Base-by-base conservation (phyloP, 2,329 filamentous ascomycete genomes). In the Scolecobasidium constrictum region DNA sequence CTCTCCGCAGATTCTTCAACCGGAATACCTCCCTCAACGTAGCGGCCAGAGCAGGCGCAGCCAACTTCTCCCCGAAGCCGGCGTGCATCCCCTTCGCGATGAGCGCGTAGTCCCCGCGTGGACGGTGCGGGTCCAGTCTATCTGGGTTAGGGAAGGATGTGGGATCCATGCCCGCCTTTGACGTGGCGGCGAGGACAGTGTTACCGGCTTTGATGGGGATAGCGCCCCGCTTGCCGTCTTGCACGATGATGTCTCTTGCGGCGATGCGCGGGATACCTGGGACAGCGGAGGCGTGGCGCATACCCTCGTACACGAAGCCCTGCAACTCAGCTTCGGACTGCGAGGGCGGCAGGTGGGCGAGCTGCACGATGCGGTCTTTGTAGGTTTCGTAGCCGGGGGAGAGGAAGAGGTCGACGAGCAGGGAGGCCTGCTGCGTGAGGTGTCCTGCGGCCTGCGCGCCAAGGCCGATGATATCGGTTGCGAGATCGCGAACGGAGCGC, bases 301-400 rank as follows among this genome's bases (percentile, higher is more conserved):
- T 73, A 34, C 70, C 71, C 52, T 75, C 71, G 48, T 64, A 71
- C 2, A 73, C 69, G 53, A 70, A 75, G 11, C 69, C 69, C 48
- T 69, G 66, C 1, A 73, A 61, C 49, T 73, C 70, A 22, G 56
- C 52, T 41, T 66, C 61, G 2, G 69, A 62, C 2, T 56, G 55
- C 3, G 56, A 54, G 4, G 42, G 28, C 35, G 68, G 60, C 48
- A 59, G 61, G 46, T 71, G 61, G 2, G 70, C 62, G 15, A 73
- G 63, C 50, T 71, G 60, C 17, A 72, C 53, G 44, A 75, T 71
- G 22, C 69, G 68, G 2, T 58, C 57, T 52, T 71, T 73, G 58
- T 72, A 72, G 38, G 63, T 45, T 47, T 69, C 66, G 46, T 73
- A 73, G 4, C 60, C 68, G 2, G 63, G 58, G 43, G 56, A 65